A percentile compares a stretch with the other conserved stretches of the same genome.
These are phyloP conservation scores for Dictyostelium discoideum DNA, from an alignment of 78 protist species.

Conservation along the genomic window dicty_2.7 NC_007089.4:3154501-3155000, in stretches of 20 bases:
- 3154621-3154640: slow-evolving; percentile 62
- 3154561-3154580: slow-evolving; percentile 82
- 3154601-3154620: slow-evolving; percentile 66
- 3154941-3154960: slow-evolving; percentile 57
- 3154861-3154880: slow-evolving; percentile 48
- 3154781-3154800: background rate
- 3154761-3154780: background rate
- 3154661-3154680: slow-evolving; percentile 72
- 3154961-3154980: slow-evolving; percentile 22
- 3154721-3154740: slow-evolving; percentile 80
- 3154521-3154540: background rate
- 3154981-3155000: slow-evolving; percentile 51
- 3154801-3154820: background rate
- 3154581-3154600: slow-evolving; percentile 63
- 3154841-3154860: slow-evolving; percentile 12
- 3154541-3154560: background rate
- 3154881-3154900: slow-evolving; percentile 47
- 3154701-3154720: slow-evolving; percentile 67
- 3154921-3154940: slow-evolving; percentile 45
- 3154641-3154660: slow-evolving; percentile 65
- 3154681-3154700: slow-evolving; percentile 67
- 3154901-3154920: slow-evolving; percentile 69
- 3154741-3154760: slow-evolving; percentile 64
- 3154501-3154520: background rate
- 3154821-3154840: too few relatives aligned